Base-by-base conservation (phyloP, 2,329 filamentous ascomycete genomes). In the Curvularia sp. region DNA sequence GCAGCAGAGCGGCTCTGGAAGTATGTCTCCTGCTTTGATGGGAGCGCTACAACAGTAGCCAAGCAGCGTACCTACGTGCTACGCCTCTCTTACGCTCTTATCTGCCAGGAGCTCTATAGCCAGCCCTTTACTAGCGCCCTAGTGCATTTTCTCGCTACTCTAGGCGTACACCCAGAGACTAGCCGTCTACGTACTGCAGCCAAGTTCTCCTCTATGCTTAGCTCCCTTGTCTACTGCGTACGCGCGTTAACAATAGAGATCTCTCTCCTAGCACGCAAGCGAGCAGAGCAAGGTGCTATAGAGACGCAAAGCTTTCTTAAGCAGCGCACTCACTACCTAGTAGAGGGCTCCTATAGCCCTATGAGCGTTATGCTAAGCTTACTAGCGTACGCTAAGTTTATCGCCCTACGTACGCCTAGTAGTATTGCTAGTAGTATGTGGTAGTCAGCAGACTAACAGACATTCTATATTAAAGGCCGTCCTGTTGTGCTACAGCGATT, bases 321-420 rank as follows among this genome's bases (percentile, higher is more conserved):
- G 47, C 9, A 39, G 47, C 32, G 47, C 2, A 2, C 47, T 8
- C 32, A 32, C 47, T 49, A 49, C 15, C 32, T 49, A 15, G 13
- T 27, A 15, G 47, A 49, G 13, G 19, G 32, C 47, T 49, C 47
- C 0, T 27, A 49, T 18, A 49, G 47, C 13, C 32, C 32, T 0
- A 38, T 49, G 32, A 49, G 47, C 13, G 13, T 10, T 13, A 39
- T 39, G 10, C 32, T 49, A 27, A 49, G 47, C 47, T 15, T 49
- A 25, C 48, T 50, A n/a, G 38, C 23, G 3, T 50, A 50, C 21
- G 46, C 46, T 7, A 49, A 49, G 46, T 49, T 38, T 25, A 38
- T 49, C 30, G 28, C 46, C 2, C 46, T 38, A 30, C 30, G 46
- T n/a, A 49, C 46, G 19, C 46, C 46, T 25, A 9, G 46, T 18